A percentile compares a stretch with the other conserved stretches of the same genome.
These are phyloP conservation scores for Ormosia semicastrata DNA, from an alignment of 306 rosid genomes.

Conservation along the genomic window DNA sequence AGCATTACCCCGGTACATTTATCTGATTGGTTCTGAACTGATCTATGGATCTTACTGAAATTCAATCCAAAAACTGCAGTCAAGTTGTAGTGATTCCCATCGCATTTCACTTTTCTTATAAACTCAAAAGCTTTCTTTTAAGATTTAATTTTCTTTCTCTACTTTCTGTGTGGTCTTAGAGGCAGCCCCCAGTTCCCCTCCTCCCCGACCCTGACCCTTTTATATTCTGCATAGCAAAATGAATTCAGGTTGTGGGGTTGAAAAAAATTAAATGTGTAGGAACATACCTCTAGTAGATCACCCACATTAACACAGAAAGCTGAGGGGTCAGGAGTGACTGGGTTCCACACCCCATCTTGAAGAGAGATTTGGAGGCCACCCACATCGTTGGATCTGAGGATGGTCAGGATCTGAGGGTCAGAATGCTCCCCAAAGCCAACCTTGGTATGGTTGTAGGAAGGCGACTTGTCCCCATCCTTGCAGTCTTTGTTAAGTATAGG, in stretches of 20 bases:
- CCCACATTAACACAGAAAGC: conserved; percentile 82
- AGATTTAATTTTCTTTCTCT: background rate
- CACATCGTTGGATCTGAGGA: conserved; percentile 76
- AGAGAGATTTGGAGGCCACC: conserved; percentile 75
- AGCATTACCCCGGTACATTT: background rate
- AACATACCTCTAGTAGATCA: conserved; percentile 63
- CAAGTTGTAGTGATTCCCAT: conserved; percentile 12
- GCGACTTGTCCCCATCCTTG: conserved; percentile 29
- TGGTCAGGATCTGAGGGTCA: conserved; percentile 88
- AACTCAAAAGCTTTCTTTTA: background rate
- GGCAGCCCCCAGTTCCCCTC: background rate
- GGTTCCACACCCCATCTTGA: conserved; percentile 64
- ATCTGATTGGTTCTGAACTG: too few relatives aligned
- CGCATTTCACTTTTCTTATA: conserved; percentile 18
- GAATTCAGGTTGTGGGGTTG: conserved; percentile 19
- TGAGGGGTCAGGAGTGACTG: conserved; percentile 64
- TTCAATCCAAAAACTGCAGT: background rate
- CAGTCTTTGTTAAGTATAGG: conserved; percentile 17
- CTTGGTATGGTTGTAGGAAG: background rate
- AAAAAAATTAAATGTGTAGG: background rate
- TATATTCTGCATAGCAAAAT: background rate
- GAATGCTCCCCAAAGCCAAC: conserved; percentile 83
- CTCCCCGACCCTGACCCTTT: background rate
- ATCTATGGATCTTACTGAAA: background rate
- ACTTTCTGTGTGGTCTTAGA: background rate